phyloP scores from a whole-genome alignment of 257 asterid species.

The Penstemon barbatus region DNA sequence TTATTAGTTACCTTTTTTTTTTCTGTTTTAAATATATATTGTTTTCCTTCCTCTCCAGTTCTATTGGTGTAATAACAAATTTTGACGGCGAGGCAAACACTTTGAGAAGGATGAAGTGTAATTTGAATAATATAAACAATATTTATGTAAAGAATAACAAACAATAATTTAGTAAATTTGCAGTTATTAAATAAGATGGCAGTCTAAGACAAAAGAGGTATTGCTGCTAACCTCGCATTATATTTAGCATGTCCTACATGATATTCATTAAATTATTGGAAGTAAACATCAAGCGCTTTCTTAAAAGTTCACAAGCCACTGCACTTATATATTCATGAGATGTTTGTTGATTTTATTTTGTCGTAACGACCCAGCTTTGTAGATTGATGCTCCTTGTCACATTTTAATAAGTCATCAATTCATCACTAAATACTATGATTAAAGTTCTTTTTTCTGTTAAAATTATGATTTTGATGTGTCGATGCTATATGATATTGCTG shows the following conservation, averaged over 20 bases:
- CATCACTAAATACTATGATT: neutral
- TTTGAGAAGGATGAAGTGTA: neutral
- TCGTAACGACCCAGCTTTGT: neutral
- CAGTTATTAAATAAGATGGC: neutral
- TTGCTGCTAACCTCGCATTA: neutral
- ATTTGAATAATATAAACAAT: neutral
- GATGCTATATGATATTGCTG: constrained; percentile 20
- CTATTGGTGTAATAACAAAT: no score
- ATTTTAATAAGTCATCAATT: neutral
- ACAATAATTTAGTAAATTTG: neutral
- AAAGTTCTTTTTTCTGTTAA: neutral
- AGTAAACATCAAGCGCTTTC: neutral
- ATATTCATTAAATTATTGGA: constrained; percentile 7
- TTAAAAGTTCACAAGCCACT: neutral
- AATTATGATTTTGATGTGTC: neutral
- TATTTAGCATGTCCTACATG: constrained; percentile 5
- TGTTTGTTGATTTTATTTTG: constrained; percentile 21
- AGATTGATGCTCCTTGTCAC: constrained; percentile 14
- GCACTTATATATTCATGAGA: neutral
- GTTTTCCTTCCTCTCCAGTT: no score
- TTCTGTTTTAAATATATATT: neutral
- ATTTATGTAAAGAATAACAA: neutral
- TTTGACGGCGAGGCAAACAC: neutral
- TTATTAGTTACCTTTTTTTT: neutral
- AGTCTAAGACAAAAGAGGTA: neutral